Conservation (phyloP, 1,284 basidiomycete genomes). For the Bjerkandera adusta region DNA sequence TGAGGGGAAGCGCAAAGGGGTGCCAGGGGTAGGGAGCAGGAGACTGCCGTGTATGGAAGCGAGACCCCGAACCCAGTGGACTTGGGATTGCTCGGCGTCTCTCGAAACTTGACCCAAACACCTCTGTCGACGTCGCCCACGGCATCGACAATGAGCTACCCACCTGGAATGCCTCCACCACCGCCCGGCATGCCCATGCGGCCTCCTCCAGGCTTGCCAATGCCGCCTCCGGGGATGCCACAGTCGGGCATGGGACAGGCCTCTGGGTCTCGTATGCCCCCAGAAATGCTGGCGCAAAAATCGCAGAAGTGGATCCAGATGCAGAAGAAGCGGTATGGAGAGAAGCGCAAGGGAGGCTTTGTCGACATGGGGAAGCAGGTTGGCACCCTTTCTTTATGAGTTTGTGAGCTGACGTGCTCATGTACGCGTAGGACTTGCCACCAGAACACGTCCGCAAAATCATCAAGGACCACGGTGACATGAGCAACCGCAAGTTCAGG, state of each 20-base stretch:
- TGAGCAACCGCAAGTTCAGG: conserved; percentile 95
- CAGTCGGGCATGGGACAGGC: conserved; percentile 36
- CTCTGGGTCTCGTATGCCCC: conserved; percentile 62
- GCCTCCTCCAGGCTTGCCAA: conserved; percentile 39
- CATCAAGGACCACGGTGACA: conserved; percentile 96
- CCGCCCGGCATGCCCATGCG: conserved; percentile 56
- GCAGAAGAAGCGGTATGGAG: conserved; percentile 88
- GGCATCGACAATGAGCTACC: conserved; percentile 32
- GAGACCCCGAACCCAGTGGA: conserved; percentile 4
- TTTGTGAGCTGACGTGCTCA: conserved; percentile 19
- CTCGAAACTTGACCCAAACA: conserved; percentile 13
- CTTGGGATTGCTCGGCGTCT: conserved; percentile 8
- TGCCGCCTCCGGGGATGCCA: conserved; percentile 62
- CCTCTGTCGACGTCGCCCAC: conserved; percentile 13
- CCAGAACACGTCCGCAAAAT: conserved; percentile 97
- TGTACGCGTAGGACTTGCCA: conserved; percentile 63
- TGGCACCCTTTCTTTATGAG: conserved; percentile 23
- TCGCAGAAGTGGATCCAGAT: conserved; percentile 93
- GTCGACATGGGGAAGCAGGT: conserved; percentile 95
- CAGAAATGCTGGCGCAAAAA: conserved; percentile 80
- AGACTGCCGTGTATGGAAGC: neutral
- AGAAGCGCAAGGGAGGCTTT: conserved; percentile 85
- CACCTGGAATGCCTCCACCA: conserved; percentile 30
- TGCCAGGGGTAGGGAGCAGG: neutral
- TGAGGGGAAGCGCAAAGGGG: no score